Evolutionary conservation across 106 monocot genomes (phyloP).

Genomic region (Allium sativum): DNA sequence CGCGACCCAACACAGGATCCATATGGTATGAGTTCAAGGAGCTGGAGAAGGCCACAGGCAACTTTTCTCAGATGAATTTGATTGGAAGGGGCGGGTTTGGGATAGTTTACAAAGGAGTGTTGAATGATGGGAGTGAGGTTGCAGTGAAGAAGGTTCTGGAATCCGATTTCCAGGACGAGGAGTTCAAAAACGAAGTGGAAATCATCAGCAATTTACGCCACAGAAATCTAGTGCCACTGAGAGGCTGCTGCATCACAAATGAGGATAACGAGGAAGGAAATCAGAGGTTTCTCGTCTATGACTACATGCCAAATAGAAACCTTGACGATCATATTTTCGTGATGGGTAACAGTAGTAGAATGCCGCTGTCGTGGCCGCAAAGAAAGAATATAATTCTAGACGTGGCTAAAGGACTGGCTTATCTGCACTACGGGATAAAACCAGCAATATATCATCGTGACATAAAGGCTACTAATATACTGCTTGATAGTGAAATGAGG

Average conservation of each 20-base stretch:
- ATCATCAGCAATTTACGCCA: slow-evolving; percentile 64
- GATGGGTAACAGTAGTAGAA: neutral
- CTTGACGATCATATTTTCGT: slow-evolving; percentile 38
- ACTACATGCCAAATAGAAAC: slow-evolving; percentile 51
- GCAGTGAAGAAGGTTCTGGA: slow-evolving; percentile 61
- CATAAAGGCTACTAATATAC: slow-evolving; percentile 73
- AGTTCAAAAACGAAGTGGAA: slow-evolving; percentile 77
- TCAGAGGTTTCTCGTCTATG: slow-evolving; percentile 51
- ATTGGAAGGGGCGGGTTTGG: slow-evolving; percentile 62
- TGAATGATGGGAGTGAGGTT: slow-evolving; percentile 40
- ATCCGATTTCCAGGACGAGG: slow-evolving; percentile 45
- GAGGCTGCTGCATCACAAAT: slow-evolving; percentile 63
- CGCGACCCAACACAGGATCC: slow-evolving; percentile 55
- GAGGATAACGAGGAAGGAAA: slow-evolving; percentile 28
- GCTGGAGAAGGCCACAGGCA: slow-evolving; percentile 34
- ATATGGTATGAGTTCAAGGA: slow-evolving; percentile 41
- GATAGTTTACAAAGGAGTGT: slow-evolving; percentile 47
- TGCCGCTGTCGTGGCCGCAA: slow-evolving; percentile 43
- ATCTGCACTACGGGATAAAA: slow-evolving; percentile 70
- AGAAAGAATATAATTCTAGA: slow-evolving; percentile 66
- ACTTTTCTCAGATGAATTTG: slow-evolving; percentile 39
- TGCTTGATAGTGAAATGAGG: slow-evolving; percentile 59
- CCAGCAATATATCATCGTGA: slow-evolving; percentile 67
- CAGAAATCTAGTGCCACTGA: slow-evolving; percentile 59
- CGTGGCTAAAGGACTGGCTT: slow-evolving; percentile 58